Percentiles rank a stretch among this genome's conserved stretches.
Conservation (phyloP, 129 eudicot genomes). For the Gnaphalium uliginosum region DNA sequence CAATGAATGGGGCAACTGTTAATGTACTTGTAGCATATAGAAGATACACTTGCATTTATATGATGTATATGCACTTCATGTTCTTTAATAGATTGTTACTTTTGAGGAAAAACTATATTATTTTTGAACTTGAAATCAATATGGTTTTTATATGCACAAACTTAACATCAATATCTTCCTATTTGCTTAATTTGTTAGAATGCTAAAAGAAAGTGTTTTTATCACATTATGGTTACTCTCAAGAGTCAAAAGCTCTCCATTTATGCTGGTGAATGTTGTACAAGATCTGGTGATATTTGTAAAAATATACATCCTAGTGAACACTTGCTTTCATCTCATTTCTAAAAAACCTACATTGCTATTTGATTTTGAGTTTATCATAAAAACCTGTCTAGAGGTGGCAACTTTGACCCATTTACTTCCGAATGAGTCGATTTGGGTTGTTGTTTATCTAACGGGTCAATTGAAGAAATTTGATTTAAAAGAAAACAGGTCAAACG, state of each 20-base stretch:
- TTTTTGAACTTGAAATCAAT: slow-evolving; percentile 2
- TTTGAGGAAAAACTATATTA: background rate
- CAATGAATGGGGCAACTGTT: background rate
- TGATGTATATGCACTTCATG: background rate
- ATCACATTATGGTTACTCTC: background rate
- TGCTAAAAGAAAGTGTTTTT: background rate
- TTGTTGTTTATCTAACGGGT: background rate
- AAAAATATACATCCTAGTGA: background rate
- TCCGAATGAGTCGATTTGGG: background rate
- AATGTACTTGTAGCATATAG: background rate
- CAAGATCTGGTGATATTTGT: background rate
- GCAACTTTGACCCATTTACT: background rate
- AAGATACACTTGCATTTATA: background rate
- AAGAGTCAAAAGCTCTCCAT: background rate
- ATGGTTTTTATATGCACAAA: background rate
- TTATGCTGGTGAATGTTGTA: background rate
- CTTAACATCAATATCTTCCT: background rate
- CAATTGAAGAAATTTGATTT: background rate
- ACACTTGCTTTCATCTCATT: background rate
- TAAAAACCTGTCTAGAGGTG: background rate
- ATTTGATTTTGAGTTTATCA: background rate
- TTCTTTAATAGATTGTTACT: background rate
- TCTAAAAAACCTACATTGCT: background rate
- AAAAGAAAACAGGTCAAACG: background rate
- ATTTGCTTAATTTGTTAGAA: background rate